Evolutionary conservation across 805 yeast species (phyloP).

Genomic region (Kluyveromyces aestuarii): DNA sequence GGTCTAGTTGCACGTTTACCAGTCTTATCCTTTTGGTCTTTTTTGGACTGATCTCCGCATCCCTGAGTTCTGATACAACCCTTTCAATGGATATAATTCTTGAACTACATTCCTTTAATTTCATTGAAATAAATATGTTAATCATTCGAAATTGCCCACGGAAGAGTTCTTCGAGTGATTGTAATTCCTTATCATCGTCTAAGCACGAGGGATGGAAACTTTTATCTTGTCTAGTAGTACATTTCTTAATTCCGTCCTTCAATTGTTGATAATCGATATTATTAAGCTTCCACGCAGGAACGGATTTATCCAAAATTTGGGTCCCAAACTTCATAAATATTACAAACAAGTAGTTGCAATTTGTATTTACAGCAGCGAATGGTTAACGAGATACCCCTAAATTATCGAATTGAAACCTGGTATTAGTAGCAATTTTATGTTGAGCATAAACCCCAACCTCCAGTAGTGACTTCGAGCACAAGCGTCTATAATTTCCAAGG

Average conservation of each 20-base stretch:
- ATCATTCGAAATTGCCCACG: constrained; percentile 19
- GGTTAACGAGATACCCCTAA: too few species aligned
- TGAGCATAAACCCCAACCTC: too few species aligned
- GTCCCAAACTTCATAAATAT: constrained; percentile 74
- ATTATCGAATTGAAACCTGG: too few species aligned
- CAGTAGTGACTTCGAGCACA: too few species aligned
- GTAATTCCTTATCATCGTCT: constrained; percentile 6
- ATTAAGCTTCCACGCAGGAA: constrained; percentile 81
- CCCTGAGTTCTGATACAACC: constrained; percentile 13
- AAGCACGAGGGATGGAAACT: constrained; percentile 1
- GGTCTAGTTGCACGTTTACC: constrained; percentile 12
- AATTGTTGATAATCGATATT: constrained; percentile 77
- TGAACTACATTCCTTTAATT: constrained; percentile 23
- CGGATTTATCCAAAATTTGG: constrained; percentile 63
- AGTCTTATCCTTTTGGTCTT: constrained; percentile 9
- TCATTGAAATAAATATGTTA: constrained; percentile 21
- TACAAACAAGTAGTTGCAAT: too few species aligned
- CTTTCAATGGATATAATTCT: constrained; percentile 21
- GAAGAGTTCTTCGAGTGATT: constrained; percentile 9
- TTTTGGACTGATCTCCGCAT: constrained; percentile 1
- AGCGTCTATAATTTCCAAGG: too few species aligned
- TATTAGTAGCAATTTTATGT: too few species aligned
- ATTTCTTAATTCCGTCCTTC: constrained; percentile 52
- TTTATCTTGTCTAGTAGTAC: constrained; percentile 32
- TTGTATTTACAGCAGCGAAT: too few species aligned